These are phyloP conservation scores for Cocos nucifera DNA, from an alignment of 176 grass and related monocot genomes.

Conservation along the genomic window DNA sequence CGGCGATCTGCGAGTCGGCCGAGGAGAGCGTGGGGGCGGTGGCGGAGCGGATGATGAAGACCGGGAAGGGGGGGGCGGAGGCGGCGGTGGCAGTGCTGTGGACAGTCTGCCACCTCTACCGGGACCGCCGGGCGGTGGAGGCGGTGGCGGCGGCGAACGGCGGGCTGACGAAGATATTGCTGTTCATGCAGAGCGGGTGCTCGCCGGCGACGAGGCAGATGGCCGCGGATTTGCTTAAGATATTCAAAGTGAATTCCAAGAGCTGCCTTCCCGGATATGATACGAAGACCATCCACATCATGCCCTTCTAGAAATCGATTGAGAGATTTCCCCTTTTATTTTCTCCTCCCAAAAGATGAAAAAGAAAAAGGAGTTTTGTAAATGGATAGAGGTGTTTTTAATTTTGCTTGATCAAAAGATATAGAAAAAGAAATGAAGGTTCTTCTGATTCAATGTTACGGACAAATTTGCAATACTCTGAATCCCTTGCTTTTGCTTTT, in stretches of 20 bases:
- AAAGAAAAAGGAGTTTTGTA: neutral
- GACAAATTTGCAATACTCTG: too few relatives aligned
- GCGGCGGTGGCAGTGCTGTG: constrained; percentile 70
- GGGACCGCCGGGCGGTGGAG: constrained; percentile 1
- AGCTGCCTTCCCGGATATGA: constrained; percentile 84
- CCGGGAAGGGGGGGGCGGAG: constrained; percentile 56
- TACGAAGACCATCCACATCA: constrained; percentile 88
- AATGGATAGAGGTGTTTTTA: too few relatives aligned
- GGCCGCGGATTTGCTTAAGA: constrained; percentile 74
- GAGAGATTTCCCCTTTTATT: neutral
- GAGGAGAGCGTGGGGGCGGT: constrained; percentile 33
- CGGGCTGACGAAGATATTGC: constrained; percentile 43
- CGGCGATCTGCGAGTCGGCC: constrained; percentile 52
- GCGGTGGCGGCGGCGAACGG: neutral
- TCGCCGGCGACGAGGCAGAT: constrained; percentile 64
- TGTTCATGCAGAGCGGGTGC: constrained; percentile 79
- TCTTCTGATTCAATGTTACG: too few relatives aligned
- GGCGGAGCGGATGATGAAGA: constrained; percentile 69
- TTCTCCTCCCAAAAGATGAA: neutral
- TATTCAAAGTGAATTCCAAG: constrained; percentile 69
- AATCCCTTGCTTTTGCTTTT: too few relatives aligned
- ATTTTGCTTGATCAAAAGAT: too few relatives aligned
- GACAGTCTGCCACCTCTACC: constrained; percentile 50
- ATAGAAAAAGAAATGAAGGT: too few relatives aligned
- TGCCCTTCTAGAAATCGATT: constrained; percentile 56